Conservation (phyloP, 148 eudicot species). For the Rheum nobile region DNA sequence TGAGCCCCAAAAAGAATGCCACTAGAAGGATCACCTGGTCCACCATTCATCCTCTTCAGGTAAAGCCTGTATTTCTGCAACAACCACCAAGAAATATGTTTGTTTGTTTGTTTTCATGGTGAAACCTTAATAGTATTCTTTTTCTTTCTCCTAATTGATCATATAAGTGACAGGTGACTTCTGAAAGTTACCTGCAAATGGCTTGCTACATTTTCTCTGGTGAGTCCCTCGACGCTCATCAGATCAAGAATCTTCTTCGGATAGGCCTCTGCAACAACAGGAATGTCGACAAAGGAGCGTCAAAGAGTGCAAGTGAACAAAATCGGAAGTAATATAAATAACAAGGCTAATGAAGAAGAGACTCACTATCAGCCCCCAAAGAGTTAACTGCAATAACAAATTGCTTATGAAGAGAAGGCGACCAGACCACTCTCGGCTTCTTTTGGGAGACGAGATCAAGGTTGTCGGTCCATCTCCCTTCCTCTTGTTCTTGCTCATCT, state of each 20-base stretch:
- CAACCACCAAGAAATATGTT: neutral
- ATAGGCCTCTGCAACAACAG: constrained; percentile 50
- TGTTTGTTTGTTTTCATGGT: neutral
- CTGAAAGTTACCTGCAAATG: constrained; percentile 55
- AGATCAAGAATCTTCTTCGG: constrained; percentile 82
- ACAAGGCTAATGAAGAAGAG: neutral
- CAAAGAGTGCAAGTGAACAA: neutral
- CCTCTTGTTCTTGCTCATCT: neutral
- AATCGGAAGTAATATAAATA: neutral
- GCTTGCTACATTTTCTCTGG: constrained; percentile 93
- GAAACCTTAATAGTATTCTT: neutral
- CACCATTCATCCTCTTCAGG: constrained; percentile 42
- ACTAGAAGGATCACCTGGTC: neutral
- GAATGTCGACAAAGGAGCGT: neutral
- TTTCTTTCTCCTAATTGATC: neutral
- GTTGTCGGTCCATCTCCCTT: neutral
- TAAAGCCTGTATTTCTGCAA: constrained; percentile 81
- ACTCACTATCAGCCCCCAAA: neutral
- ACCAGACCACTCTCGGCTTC: neutral
- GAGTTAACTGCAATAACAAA: neutral
- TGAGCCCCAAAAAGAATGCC: constrained; percentile 18
- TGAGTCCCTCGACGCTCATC: constrained; percentile 77
- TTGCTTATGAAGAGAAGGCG: neutral
- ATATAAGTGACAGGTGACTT: neutral
- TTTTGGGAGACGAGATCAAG: neutral